A percentile compares a stretch with the other conserved stretches of the same genome.
Conservation (phyloP, 371 early-diverging fungal genomes). For the Syncephalastrum racemosum region DNA sequence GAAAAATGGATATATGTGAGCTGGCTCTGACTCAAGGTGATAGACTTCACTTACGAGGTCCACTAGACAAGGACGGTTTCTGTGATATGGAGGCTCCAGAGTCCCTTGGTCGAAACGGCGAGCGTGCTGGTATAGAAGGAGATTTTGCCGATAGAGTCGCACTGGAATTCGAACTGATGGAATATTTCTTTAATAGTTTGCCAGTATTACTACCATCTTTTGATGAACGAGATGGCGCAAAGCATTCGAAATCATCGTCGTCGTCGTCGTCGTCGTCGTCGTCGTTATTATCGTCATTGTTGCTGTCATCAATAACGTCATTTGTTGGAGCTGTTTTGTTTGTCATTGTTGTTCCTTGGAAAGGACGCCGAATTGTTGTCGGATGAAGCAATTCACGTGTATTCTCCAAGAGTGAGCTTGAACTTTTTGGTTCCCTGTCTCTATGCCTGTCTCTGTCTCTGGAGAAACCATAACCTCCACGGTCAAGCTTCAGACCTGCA, state of each 20-base stretch:
- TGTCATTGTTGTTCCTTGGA: neutral
- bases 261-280: neutral
- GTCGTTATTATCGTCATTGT: slow-evolving; percentile 7
- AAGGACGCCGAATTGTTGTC: neutral
- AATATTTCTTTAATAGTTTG: slow-evolving; percentile 1
- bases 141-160: slow-evolving; percentile 5
- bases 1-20: too few relatives aligned
- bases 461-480: slow-evolving; percentile 9
- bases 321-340: neutral
- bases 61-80: neutral
- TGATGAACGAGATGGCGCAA: slow-evolving; percentile 4
- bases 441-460: neutral
- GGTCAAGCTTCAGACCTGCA: slow-evolving; percentile 23
- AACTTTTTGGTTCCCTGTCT: neutral
- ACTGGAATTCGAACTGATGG: too few relatives aligned
- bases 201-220: slow-evolving; percentile 2
- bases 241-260: neutral
- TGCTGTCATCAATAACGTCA: neutral
- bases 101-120: slow-evolving; percentile 45
- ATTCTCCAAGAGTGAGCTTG: too few relatives aligned
- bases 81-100: slow-evolving; percentile 25
- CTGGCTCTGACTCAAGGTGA: neutral
- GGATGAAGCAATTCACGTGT: neutral
- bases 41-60: neutral
- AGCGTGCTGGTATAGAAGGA: slow-evolving; percentile 39